A percentile compares a stretch with the other conserved stretches of the same genome.
phyloP scores from a whole-genome alignment of 306 rosid species.

The Cicer yamashitae region DNA sequence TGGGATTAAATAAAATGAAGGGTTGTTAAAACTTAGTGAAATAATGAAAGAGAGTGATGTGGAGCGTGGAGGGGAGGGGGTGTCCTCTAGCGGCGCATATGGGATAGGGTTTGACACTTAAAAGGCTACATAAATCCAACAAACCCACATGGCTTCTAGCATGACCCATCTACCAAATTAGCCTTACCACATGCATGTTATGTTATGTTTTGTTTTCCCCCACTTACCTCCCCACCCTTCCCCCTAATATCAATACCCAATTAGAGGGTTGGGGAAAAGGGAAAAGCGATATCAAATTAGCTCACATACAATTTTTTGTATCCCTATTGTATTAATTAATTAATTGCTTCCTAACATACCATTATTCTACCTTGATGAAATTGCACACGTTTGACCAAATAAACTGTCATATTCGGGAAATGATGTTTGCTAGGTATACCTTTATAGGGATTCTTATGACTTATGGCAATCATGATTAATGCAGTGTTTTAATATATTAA shows the following conservation, averaged over 20 bases:
- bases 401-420: background rate
- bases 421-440: background rate
- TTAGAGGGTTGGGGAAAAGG: background rate
- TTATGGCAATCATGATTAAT: background rate
- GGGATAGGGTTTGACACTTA: slow-evolving; percentile 74
- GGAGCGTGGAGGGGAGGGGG: slow-evolving; percentile 66
- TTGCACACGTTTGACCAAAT: slow-evolving; percentile 30
- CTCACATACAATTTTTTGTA: slow-evolving; percentile 15
- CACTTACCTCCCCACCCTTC: slow-evolving; percentile 24
- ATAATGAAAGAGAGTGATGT: background rate
- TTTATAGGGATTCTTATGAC: slow-evolving; percentile 3
- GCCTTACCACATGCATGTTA: slow-evolving; percentile 62
- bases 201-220: slow-evolving; percentile 48
- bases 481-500: too few relatives aligned
- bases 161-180: slow-evolving; percentile 50
- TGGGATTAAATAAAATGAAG: background rate
- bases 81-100: slow-evolving; percentile 82
- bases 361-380: slow-evolving; percentile 19
- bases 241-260: background rate
- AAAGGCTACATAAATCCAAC: slow-evolving; percentile 67
- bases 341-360: slow-evolving; percentile 2
- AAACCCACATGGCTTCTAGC: slow-evolving; percentile 65
- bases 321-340: background rate
- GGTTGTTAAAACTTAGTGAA: background rate
- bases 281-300: background rate